Evolutionary conservation across 202 grass and related monocot species (phyloP).

Genomic region (Hordeum pubiflorum): DNA sequence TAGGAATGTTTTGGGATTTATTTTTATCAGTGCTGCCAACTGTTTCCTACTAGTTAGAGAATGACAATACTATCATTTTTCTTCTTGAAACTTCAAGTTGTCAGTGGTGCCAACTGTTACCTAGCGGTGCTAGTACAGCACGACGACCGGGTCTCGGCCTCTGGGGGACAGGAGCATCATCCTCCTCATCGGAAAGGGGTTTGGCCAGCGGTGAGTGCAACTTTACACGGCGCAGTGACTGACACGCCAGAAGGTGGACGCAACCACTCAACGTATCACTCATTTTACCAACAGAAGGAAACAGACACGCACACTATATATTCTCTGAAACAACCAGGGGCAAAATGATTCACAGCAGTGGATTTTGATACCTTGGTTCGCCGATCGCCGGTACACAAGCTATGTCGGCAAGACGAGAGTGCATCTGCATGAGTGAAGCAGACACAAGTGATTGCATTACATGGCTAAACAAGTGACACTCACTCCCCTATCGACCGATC

Average conservation of each 20-base stretch:
- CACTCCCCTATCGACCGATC: background rate
- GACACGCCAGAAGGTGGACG: background rate
- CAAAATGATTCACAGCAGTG: background rate
- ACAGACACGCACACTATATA: background rate
- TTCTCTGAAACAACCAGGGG: background rate
- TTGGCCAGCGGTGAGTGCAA: background rate
- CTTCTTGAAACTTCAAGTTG: background rate
- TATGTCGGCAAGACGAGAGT: background rate
- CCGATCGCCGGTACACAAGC: background rate
- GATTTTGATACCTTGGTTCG: background rate
- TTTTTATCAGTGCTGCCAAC: too few relatives aligned
- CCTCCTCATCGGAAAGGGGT: background rate
- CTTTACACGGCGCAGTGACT: background rate
- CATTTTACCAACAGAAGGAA: background rate
- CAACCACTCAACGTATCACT: background rate
- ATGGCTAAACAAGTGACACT: background rate
- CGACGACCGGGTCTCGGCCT: background rate
- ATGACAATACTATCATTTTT: background rate
- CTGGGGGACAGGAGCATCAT: background rate
- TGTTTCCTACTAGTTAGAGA: background rate
- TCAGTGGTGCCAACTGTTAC: background rate
- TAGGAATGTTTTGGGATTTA: too few relatives aligned
- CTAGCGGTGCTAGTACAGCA: background rate
- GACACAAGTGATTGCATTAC: background rate
- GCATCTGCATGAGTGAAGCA: background rate